phyloP scores from a whole-genome alignment of 306 rosid species.

The Sesbania bispinosa region DNA sequence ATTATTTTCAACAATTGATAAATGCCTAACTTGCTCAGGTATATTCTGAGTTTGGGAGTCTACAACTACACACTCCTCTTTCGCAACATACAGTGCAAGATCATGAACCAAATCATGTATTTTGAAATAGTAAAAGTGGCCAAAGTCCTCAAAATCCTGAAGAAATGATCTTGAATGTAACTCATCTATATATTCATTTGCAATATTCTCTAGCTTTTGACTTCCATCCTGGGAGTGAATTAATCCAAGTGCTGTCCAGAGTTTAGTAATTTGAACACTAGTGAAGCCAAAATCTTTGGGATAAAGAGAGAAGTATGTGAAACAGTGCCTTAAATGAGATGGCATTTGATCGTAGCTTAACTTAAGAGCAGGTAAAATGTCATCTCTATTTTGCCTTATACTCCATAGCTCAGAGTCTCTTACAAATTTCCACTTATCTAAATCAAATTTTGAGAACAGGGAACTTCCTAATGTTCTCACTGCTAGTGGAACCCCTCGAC shows the following conservation, averaged over 20 bases:
- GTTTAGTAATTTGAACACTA: not conserved
- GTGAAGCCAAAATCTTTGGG: not conserved
- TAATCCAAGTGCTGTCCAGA: not conserved
- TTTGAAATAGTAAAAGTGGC: not conserved
- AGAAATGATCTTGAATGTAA: slow-evolving; percentile 29
- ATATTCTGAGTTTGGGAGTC: not conserved
- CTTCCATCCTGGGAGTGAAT: not conserved
- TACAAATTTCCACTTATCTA: not conserved
- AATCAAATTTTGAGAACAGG: not conserved
- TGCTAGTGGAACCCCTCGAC: not conserved
- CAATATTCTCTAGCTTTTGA: not conserved
- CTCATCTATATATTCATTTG: not conserved
- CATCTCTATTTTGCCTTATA: not conserved
- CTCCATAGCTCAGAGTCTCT: not conserved
- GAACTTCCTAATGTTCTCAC: slow-evolving; percentile 1
- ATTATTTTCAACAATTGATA: not conserved
- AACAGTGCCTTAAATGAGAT: not conserved
- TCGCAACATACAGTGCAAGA: slow-evolving; percentile 13
- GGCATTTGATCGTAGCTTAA: slow-evolving; percentile 24
- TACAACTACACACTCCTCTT: not conserved
- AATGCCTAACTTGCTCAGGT: not conserved
- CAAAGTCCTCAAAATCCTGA: not conserved
- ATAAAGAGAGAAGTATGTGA: not conserved
- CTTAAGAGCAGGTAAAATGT: not conserved
- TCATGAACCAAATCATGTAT: slow-evolving; percentile 37